phyloP scores from a whole-genome alignment of 805 yeast genomes.

The Lipomyces orientalis region DNA sequence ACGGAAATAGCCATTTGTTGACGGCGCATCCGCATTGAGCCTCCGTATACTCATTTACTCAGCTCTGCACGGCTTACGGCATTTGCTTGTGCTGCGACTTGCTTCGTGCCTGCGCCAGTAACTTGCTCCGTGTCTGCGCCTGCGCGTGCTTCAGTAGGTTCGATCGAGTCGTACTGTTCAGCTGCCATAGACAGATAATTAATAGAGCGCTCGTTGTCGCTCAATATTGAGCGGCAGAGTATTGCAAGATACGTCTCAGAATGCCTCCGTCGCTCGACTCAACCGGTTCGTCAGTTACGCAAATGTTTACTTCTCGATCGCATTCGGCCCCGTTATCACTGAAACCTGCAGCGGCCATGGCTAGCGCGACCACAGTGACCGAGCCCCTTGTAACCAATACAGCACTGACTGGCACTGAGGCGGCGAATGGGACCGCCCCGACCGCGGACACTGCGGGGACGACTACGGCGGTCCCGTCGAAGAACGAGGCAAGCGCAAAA shows the following conservation, averaged over 20 bases:
- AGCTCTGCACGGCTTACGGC: background rate
- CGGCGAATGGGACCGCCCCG: background rate
- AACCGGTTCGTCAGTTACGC: background rate
- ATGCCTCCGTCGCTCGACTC: constrained; percentile 8
- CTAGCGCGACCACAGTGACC: constrained; percentile 5
- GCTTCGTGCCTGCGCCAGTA: background rate
- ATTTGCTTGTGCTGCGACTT: background rate
- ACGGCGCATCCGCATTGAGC: background rate
- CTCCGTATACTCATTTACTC: background rate
- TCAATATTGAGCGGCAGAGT: background rate
- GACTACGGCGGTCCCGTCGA: background rate
- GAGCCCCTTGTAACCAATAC: background rate
- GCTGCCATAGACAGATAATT: background rate
- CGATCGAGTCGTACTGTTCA: background rate
- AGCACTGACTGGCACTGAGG: background rate
- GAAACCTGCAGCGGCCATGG: constrained; percentile 6
- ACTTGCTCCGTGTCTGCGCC: background rate
- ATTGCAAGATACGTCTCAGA: background rate
- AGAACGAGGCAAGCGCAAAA: constrained; percentile 4
- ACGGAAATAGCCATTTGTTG: background rate
- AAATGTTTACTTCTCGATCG: background rate
- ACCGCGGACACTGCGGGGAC: background rate
- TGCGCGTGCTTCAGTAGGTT: background rate
- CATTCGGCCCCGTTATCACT: constrained; percentile 2
- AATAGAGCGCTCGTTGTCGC: background rate